Conservation (phyloP, 345 rosid genomes). For the Moringa oleifera region DNA sequence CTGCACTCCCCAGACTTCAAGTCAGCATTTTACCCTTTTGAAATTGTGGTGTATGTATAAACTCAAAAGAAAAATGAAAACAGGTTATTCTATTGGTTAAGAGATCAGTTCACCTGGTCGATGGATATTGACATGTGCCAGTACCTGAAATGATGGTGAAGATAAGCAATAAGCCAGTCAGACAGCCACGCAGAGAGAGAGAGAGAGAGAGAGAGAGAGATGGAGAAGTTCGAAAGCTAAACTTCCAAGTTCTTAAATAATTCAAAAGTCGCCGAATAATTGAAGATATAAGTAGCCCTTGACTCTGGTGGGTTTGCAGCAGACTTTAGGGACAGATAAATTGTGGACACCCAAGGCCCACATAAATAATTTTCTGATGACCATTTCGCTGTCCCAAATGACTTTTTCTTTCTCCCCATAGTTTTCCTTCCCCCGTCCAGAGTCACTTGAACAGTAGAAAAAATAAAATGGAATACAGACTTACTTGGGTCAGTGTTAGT, state of each 20-base stretch:
- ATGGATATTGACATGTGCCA: constrained; percentile 49
- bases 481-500: constrained; percentile 89
- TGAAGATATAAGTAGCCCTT: neutral
- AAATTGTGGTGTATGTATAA: no score
- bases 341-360: neutral
- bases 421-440: no score
- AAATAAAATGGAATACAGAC: constrained; percentile 7
- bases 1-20: no score
- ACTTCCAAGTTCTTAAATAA: no score
- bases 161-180: no score
- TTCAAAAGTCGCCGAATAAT: neutral
- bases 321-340: neutral
- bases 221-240: no score
- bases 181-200: no score
- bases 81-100: no score
- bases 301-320: neutral
- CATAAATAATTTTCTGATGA: neutral
- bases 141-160: constrained; percentile 35
- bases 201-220: no score
- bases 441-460: no score
- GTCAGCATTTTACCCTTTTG: no score
- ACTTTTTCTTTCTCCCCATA: neutral
- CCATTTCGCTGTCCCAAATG: neutral
- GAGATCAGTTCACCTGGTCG: constrained; percentile 41
- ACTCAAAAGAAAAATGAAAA: no score